A percentile compares a stretch with the other conserved stretches of the same genome.
Evolutionary conservation across 129 eudicot genomes (phyloP).

Genomic region (Tagetes erecta): DNA sequence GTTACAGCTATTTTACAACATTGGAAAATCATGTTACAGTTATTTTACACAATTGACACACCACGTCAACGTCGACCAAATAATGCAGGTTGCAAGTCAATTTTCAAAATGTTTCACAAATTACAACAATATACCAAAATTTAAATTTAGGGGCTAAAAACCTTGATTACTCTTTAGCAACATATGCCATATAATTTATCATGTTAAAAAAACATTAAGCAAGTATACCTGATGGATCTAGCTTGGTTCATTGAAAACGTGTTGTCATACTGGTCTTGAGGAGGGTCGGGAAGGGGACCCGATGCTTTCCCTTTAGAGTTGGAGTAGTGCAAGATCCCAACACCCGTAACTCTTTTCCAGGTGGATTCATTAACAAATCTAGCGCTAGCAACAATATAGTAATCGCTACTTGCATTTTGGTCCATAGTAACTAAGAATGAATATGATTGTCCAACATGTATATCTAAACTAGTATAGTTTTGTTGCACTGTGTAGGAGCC

Average conservation of each 20-base stretch:
- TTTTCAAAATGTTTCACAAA: too few species aligned
- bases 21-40: too few species aligned
- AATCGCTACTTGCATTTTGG: constrained; percentile 90
- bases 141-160: too few species aligned
- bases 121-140: too few species aligned
- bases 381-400: constrained; percentile 91
- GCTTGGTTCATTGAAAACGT: constrained; percentile 98
- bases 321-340: constrained; percentile 69
- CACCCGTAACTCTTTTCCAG: constrained; percentile 87
- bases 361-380: constrained; percentile 69
- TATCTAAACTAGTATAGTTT: constrained; percentile 83
- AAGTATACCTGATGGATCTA: constrained; percentile 73
- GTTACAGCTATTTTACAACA: not conserved
- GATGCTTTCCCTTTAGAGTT: constrained; percentile 88
- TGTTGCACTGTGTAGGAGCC: constrained; percentile 95
- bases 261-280: constrained; percentile 78
- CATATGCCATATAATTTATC: not conserved
- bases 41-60: not conserved
- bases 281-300: constrained; percentile 90
- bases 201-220: not conserved
- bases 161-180: too few species aligned
- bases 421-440: constrained; percentile 84
- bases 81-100: too few species aligned
- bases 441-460: constrained; percentile 88
- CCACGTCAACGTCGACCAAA: not conserved